These are phyloP conservation scores for Aquilaria sinensis DNA, from an alignment of 345 rosid species.

Conservation along the genomic window DNA sequence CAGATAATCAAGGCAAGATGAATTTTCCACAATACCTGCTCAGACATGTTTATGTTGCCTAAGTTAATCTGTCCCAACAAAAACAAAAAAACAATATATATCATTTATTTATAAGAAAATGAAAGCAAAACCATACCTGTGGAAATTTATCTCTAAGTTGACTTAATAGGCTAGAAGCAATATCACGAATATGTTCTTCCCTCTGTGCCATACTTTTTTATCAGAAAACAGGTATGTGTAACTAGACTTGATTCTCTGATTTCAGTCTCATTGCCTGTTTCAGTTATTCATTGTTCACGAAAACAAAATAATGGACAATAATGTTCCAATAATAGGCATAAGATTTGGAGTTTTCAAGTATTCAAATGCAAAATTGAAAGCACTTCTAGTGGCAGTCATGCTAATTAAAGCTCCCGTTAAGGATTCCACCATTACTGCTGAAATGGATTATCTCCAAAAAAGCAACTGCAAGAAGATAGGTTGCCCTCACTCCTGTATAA, in stretches of 20 bases:
- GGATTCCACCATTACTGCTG: slow-evolving; percentile 97
- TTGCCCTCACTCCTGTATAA: slow-evolving; percentile 89
- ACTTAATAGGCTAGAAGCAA: slow-evolving; percentile 73
- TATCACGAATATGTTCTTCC: slow-evolving; percentile 88
- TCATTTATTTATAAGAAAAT: neutral
- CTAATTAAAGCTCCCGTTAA: slow-evolving; percentile 55
- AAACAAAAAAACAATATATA: slow-evolving; percentile 5
- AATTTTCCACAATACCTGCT: slow-evolving; percentile 93
- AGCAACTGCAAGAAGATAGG: slow-evolving; percentile 98
- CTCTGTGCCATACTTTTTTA: slow-evolving; percentile 90
- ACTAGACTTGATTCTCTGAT: slow-evolving; percentile 75
- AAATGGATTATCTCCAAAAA: slow-evolving; percentile 92
- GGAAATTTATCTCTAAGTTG: slow-evolving; percentile 97
- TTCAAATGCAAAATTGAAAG: slow-evolving; percentile 94
- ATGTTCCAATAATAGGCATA: slow-evolving; percentile 43
- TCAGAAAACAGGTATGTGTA: slow-evolving; percentile 88
- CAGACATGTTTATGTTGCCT: slow-evolving; percentile 12
- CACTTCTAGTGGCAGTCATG: slow-evolving; percentile 79
- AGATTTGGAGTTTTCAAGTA: slow-evolving; percentile 94
- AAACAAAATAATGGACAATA: slow-evolving; percentile 24
- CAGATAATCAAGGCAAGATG: slow-evolving; percentile 83
- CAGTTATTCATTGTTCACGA: slow-evolving; percentile 84
- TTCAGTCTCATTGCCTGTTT: slow-evolving; percentile 72
- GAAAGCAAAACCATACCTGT: slow-evolving; percentile 48
- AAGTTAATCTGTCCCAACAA: slow-evolving; percentile 13